Percentiles rank a stretch among this genome's conserved stretches.
Conservation (phyloP, 352 stramenopile genomes). For the Pseudoperonospora humuli region DNA sequence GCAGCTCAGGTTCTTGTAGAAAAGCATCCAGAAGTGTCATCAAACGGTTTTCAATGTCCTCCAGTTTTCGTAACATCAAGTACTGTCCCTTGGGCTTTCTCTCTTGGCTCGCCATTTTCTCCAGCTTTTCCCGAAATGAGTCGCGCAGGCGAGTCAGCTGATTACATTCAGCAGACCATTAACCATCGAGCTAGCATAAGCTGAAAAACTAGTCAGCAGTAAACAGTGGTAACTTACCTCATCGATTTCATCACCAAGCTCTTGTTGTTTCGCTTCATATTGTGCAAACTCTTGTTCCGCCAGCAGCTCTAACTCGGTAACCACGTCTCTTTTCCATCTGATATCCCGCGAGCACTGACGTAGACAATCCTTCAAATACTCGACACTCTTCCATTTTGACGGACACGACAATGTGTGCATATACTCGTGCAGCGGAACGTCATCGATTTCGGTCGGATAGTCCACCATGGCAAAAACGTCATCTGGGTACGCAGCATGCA, state of each 20-base stretch:
- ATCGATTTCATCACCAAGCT: conserved; percentile 70
- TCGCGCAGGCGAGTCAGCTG: conserved; percentile 56
- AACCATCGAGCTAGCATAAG: neutral
- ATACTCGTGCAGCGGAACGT: conserved; percentile 56
- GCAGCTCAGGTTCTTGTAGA: conserved; percentile 47
- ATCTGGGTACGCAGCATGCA: conserved; percentile 41
- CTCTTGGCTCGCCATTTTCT: conserved; percentile 17
- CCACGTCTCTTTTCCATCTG: conserved; percentile 72
- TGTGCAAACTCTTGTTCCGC: conserved; percentile 52
- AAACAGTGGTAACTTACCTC: conserved; percentile 19
- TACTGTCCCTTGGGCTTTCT: conserved; percentile 28
- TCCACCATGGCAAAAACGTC: conserved; percentile 66
- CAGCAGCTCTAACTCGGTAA: conserved; percentile 59
- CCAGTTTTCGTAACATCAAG: conserved; percentile 65
- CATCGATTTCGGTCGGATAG: conserved; percentile 60
- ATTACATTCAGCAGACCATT: neutral
- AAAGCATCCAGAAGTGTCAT: conserved; percentile 49
- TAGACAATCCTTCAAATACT: conserved; percentile 76
- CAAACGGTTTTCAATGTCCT: conserved; percentile 73
- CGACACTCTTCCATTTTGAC: conserved; percentile 73
- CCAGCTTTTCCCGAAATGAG: conserved; percentile 59
- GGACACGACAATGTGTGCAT: conserved; percentile 41
- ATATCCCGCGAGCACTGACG: conserved; percentile 66
- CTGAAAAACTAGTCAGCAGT: neutral
- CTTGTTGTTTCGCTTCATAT: conserved; percentile 37